Evolutionary conservation across 768 basidiomycete species (phyloP), one percentile per base, ranked within the genome.

Genomic region (Tulasnella sp.): DNA sequence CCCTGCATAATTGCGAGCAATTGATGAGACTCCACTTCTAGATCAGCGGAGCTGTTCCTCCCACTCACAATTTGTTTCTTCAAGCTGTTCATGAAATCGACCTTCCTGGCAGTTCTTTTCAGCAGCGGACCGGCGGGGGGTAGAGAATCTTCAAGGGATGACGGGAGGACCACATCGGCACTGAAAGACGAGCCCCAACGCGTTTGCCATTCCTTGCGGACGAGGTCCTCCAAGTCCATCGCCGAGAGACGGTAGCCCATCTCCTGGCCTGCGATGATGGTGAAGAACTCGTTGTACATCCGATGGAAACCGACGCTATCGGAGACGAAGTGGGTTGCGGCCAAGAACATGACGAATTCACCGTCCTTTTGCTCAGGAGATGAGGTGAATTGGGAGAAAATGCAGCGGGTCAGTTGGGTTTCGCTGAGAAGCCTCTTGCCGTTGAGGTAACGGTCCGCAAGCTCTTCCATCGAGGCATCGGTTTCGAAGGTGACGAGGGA

Each of bases 261-360:
- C 32, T 73, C 74, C 3, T 71, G 74, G 0, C 85, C 88, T 8
- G 77, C 74, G 40, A 93, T 81, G 3, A 94, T 81, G n/a, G 81
- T 79, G 78, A 93, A 89, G 77, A 94, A 88, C 75, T 93, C 90
- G 78, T 92, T 91, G 26, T 89, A 90, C 74, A 89, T 90, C 73
- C 86, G 84, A 79, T 93, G 91, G 22, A 93, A 83, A 1, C 91
- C 90, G 88, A 93, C 92, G 29, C 93, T 92, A 78, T 95, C 93
- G n/a, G 91, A 91, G 66, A 93, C 79, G 78, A 89, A 94, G 78
- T 95, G 93, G 6, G 90, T 86, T 2, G 90, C 87, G 75, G 88
- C 88, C 62, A 95, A 84, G 74, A 91, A 81, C 67, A 93, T 79
- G 76, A 92, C 86, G 76, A 83, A 88, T 68, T 85, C 79, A 37